Conservation (phyloP, 2,329 filamentous ascomycete species). For the Thielaviopsis musarum region DNA sequence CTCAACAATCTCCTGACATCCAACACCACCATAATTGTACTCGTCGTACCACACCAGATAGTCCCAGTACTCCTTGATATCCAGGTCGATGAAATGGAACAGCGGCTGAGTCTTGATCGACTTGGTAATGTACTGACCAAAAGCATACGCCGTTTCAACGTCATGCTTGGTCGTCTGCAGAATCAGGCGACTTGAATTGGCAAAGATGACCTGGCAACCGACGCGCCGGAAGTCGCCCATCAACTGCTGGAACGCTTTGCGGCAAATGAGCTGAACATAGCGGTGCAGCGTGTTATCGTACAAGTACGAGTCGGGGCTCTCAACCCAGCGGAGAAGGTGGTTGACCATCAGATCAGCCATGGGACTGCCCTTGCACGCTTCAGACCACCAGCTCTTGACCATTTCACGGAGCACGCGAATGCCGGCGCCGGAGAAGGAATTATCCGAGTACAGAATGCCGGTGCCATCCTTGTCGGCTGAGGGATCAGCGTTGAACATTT, state of each 20-base stretch:
- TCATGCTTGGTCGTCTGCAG: conserved; percentile 94
- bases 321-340: conserved; percentile 93
- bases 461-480: conserved; percentile 32
- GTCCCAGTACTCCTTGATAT: conserved; percentile 99
- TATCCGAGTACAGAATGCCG: conserved; percentile 23
- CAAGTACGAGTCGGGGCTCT: conserved; percentile 80
- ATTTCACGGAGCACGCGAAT: conserved; percentile 87
- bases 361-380: conserved; percentile 73
- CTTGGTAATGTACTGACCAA: conserved; percentile 94
- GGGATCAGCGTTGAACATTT: conserved; percentile 64
- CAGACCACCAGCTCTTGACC: conserved; percentile 97
- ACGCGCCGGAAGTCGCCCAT: conserved; percentile 95
- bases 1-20: conserved; percentile 67
- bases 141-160: conserved; percentile 90
- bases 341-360: conserved; percentile 98
- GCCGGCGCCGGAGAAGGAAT: conserved; percentile 77
- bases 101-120: conserved; percentile 89
- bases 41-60: conserved; percentile 98
- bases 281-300: conserved; percentile 91
- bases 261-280: conserved; percentile 97
- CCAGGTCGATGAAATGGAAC: conserved; percentile 92
- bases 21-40: conserved; percentile 95
- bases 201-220: conserved; percentile 90
- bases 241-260: conserved; percentile 89
- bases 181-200: conserved; percentile 72